phyloP scores from a whole-genome alignment of 1,284 basidiomycete genomes.

The Cryptococcus sp. region DNA sequence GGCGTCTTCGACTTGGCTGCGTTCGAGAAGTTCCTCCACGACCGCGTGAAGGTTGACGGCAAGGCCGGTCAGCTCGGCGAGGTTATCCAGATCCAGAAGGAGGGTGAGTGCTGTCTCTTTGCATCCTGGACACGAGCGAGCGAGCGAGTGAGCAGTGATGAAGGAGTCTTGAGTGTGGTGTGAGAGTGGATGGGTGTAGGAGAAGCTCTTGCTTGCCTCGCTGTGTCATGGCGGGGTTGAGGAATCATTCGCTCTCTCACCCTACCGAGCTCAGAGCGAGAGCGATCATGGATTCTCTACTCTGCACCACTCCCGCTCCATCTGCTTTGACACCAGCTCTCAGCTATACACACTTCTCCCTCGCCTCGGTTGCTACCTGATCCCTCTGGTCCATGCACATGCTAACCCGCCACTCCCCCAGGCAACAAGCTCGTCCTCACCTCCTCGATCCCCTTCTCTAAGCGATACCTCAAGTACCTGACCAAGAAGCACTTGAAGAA shows the following conservation, averaged over 20 bases:
- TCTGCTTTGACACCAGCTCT: neutral
- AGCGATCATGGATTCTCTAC: neutral
- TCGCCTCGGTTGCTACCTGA: neutral
- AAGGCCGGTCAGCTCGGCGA: constrained; percentile 81
- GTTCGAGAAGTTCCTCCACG: constrained; percentile 91
- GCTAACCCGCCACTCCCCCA: constrained; percentile 34
- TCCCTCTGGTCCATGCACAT: neutral
- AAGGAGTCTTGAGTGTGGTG: neutral
- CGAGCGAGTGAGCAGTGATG: neutral
- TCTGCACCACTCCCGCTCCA: neutral
- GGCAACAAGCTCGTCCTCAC: constrained; percentile 77
- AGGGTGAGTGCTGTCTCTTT: constrained; percentile 61
- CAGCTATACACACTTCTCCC: neutral
- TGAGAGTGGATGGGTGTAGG: neutral
- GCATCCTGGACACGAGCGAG: neutral
- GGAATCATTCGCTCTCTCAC: neutral
- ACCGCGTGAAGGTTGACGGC: constrained; percentile 80
- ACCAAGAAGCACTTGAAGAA: constrained; percentile 92
- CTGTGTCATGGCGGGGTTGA: neutral
- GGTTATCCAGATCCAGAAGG: constrained; percentile 74
- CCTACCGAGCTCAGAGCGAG: neutral
- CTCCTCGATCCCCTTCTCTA: constrained; percentile 82
- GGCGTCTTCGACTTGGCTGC: constrained; percentile 88
- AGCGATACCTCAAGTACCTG: constrained; percentile 78
- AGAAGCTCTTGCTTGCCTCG: neutral